Evolutionary conservation across 1,139 yeast genomes (phyloP), one percentile per base, ranked within the genome.

Genomic region (Wickerhamomyces sp.): DNA sequence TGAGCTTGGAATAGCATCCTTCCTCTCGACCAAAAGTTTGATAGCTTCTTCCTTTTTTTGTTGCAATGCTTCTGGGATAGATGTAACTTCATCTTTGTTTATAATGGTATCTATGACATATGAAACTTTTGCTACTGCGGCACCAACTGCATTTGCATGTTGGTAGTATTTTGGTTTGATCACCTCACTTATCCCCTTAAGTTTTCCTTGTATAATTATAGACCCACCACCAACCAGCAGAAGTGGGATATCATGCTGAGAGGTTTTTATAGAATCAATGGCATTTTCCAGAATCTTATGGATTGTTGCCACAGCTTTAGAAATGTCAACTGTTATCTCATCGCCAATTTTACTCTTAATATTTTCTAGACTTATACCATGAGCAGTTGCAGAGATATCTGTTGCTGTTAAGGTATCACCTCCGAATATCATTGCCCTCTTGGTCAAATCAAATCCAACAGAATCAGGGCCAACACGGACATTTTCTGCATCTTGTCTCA

Each of bases 211-310:
- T 2, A 64, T 59, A 36, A 66, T 61, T 25, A 65, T 57, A 4
- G 70, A 63, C 7, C 71, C 70, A 18, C 71, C 71, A 10, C 71
- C 71, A 19, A 67, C 71, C n/a, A 64, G 44, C 14, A 65, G 45
- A 4, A 67, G 66, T 0, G 69, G 67, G 16, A 65, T 37, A 2
- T 63, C 63, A 10, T 61, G 68, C 1, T 68, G 65, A 16, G 59
- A 56, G 2, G 68, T 65, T 43, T 60, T 63, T 54, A 66, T 63
- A 33, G 60, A 46, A 43, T 66, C 71, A 31, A 66, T 58, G 4
- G 62, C 60, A 12, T 32, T 35, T 7, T 29, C 21, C 1, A 36
- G 12, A 9, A 21, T 31, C 7, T 12, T 7, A 17, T 31, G 35
- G 8, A 36, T 31, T 6, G 26, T 25, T 3, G 26, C 7, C 8